Evolutionary conservation across 352 stramenopile genomes (phyloP).

Genomic region (Phytophthora ramorum): DNA sequence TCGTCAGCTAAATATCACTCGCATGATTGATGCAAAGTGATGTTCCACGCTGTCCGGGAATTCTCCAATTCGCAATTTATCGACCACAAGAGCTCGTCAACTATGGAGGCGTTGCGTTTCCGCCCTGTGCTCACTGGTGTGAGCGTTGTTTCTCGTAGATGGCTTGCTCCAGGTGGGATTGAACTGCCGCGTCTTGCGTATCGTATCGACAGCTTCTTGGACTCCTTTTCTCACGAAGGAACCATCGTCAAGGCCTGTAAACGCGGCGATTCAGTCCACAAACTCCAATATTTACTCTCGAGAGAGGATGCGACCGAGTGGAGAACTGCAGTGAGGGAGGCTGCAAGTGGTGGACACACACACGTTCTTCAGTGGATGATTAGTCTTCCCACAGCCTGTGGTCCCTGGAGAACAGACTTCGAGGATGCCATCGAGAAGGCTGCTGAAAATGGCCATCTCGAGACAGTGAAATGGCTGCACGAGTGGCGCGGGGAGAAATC

Average conservation of each 20-base stretch:
- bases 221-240: neutral
- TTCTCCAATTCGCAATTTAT: too few relatives aligned
- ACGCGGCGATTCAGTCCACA: neutral
- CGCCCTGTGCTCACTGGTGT: too few relatives aligned
- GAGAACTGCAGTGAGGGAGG: neutral
- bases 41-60: too few relatives aligned
- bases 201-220: too few relatives aligned
- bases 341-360: neutral
- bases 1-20: too few relatives aligned
- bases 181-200: too few relatives aligned
- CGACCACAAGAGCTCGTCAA: too few relatives aligned
- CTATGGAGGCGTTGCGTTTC: too few relatives aligned
- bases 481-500: neutral
- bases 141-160: too few relatives aligned
- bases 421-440: neutral
- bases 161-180: too few relatives aligned
- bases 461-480: neutral
- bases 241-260: constrained; percentile 1
- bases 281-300: constrained; percentile 1
- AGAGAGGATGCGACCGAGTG: neutral
- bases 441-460: constrained; percentile 2
- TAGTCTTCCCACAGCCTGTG: neutral
- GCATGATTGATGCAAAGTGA: too few relatives aligned
- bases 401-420: constrained; percentile 1
- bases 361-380: constrained; percentile 6